Base-by-base conservation (phyloP, 257 asterid genomes). In the Cinchona pubescens region DNA sequence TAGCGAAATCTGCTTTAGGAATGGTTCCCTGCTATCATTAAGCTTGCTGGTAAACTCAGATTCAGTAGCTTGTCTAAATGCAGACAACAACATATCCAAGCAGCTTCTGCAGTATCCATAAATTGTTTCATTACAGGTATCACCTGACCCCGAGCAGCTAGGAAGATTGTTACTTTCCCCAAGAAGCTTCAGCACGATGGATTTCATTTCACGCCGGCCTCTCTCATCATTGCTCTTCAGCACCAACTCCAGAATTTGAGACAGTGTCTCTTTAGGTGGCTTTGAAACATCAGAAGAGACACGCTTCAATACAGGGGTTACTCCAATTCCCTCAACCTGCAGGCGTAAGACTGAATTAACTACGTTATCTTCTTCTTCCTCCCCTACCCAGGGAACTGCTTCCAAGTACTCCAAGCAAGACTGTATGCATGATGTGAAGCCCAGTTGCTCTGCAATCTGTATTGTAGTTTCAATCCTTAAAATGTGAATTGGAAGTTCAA, bases 351-450 rank as follows among this genome's bases (percentile, higher is more conserved):
- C 86, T 16, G 91, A 87, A 25, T 93, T 80, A 70, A 94, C 91
- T 38, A 94, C 99, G 71, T 81, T 90, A 80, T 90, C 92, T 83
- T 94, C 98, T 80, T 94, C 98, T 69, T 94, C 99, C 79, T 92
- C 96, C 53, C 99, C 99, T 25, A 90, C 95, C 99, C 99, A 94
- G 0, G 99, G 99, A 70, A 86, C 99, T 19, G 99, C 97, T 89
- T 94, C 99, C 84, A 94, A 86, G 89, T 90, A 89, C 75, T 90
- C 97, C 86, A 94, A 84, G 80, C 99, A 94, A 11, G 90, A 85
- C 53, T 77, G 83, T 75, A 90, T 80, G 83, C 99, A 94, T 14
- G 88, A 66, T 27, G 80, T 48, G 82, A 83, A 94, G 27, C 97
- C 96, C 48, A 94, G 87, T 72, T 86, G 88, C 80, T 94, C 96